Evolutionary conservation across 139 green algal genomes (phyloP), one percentile per base, ranked within the genome.

Genomic region (Volvox reticuliferus): DNA sequence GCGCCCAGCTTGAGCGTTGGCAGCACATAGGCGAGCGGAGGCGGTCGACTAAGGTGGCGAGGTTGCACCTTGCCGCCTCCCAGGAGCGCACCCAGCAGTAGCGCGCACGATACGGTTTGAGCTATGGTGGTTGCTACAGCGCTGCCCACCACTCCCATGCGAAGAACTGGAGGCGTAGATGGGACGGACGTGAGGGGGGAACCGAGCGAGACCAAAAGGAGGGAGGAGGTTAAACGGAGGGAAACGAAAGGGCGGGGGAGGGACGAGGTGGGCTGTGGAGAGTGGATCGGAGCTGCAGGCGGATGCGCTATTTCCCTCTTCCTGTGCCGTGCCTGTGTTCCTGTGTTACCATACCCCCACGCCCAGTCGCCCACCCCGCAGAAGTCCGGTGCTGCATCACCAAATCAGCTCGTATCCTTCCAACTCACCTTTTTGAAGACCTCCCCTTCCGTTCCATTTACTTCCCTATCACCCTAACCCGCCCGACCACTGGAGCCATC

Each of bases 91-190:
- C 32, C 36, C 68, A 89, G 26, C 68, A 89, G 68, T 69, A 89
- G 84, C 12, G 3, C 67, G 16, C 68, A 80, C 1, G 84, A 89
- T 1, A 89, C 63, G 32, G 37, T 79, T 62, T 93, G 88, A 0
- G 91, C 91, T 0, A 91, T 71, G 21, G 91, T 93, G 37, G 92
- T 92, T 18, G 95, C 95, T 24, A 94, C 69, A 0, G 86, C 95
- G 26, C 92, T 87, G 13, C 95, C 95, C 20, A 78, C 33, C 28
- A 97, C 94, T 12, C 94, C 94, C 93, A 82, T 89, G 5, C 90
- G 76, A 2, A 96, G 69, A 16, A 80, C 84, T 89, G 84, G 65
- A 24, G 65, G 65, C 2, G 21, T 12, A 73, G 24, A 24, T 37
- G 32, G 68, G 37, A 35, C 3, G 28, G 67, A 26, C 24, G 20